Evolutionary conservation across 2,329 filamentous ascomycete species (phyloP), one percentile per base, ranked within the genome.

Genomic region (Escovopsis sp.): DNA sequence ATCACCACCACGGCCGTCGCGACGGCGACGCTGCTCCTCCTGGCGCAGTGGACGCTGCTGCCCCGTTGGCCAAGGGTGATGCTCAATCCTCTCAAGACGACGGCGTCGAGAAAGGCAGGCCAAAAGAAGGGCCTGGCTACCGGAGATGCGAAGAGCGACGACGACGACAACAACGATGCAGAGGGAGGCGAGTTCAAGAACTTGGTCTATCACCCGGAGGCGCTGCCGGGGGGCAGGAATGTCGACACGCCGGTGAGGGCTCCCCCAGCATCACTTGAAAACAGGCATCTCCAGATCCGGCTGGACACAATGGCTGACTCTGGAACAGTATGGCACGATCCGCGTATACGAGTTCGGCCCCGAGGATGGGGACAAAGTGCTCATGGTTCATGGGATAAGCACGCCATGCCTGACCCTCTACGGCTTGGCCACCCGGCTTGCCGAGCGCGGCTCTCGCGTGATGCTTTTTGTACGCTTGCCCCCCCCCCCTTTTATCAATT

Each of bases 311-410:
- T 43, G 37, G 38, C 42, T 48, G 30, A 50, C 33, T 3, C 14
- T 24, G 5, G 11, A 13, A 27, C n/a, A 10, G 53, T 88, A 85
- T 56, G 85, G 86, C 39, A 76, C 68, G 30, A 78, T 87, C 42
- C 69, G 83, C 32, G 80, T 84, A 16, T 91, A 91, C 56, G 86
- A 93, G 64, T 93, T 81, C 63, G 86, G 86, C 1, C 81, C 84
- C 1, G 70, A 77, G 39, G 60, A 74, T 41, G 86, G 86, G 7
- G 70, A 73, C 37, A 88, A 83, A 52, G 78, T 91, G 5, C 60
- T 93, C 13, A 68, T 93, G 30, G 68, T 94, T 8, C 86, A 93
- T 56, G 86, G 86, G 36, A 89, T 93, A 55, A 85, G 79, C 46
- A 93, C 84, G 0, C 81, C 85, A 0, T 86, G 81, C 57, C 73